A percentile compares a stretch with the other conserved stretches of the same genome.
Conservation (phyloP, 768 basidiomycete species). For the Mrakia blollopis region DNA sequence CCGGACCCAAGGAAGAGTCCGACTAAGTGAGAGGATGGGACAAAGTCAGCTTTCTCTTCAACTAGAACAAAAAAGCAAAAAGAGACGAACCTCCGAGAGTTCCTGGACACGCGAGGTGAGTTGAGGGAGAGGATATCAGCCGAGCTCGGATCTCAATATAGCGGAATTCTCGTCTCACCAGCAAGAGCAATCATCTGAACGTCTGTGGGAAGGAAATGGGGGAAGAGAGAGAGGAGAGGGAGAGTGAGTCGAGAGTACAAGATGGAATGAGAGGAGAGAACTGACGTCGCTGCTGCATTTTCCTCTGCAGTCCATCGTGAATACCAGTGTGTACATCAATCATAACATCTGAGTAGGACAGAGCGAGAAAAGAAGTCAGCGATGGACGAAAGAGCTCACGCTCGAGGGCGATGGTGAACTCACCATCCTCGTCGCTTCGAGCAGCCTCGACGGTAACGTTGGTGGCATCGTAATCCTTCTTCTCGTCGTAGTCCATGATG, state of each 20-base stretch:
- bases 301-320: slow-evolving; percentile 62
- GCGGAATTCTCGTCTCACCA: neutral
- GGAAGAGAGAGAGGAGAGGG: too few relatives aligned
- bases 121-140: slow-evolving; percentile 40
- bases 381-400: neutral
- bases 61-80: too few relatives aligned
- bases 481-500: slow-evolving; percentile 7
- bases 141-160: slow-evolving; percentile 37
- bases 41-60: too few relatives aligned
- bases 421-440: neutral
- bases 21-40: slow-evolving; percentile 41
- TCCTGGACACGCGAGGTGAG: slow-evolving; percentile 56
- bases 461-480: neutral
- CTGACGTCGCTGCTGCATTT: slow-evolving; percentile 57
- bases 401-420: neutral
- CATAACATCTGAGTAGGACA: neutral
- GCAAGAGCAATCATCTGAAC: slow-evolving; percentile 60
- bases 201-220: slow-evolving; percentile 40
- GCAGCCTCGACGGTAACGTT: neutral
- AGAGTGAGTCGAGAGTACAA: too few relatives aligned
- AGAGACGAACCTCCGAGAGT: slow-evolving; percentile 53
- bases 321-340: slow-evolving; percentile 25
- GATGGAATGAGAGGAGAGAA: too few relatives aligned
- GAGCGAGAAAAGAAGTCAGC: neutral
- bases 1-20: slow-evolving; percentile 71